A percentile compares a stretch with the other conserved stretches of the same genome.
These are phyloP conservation scores for Magnaporthiopsis incrustans DNA, from an alignment of 2,329 filamentous ascomycete species.

Conservation along the genomic window DNA sequence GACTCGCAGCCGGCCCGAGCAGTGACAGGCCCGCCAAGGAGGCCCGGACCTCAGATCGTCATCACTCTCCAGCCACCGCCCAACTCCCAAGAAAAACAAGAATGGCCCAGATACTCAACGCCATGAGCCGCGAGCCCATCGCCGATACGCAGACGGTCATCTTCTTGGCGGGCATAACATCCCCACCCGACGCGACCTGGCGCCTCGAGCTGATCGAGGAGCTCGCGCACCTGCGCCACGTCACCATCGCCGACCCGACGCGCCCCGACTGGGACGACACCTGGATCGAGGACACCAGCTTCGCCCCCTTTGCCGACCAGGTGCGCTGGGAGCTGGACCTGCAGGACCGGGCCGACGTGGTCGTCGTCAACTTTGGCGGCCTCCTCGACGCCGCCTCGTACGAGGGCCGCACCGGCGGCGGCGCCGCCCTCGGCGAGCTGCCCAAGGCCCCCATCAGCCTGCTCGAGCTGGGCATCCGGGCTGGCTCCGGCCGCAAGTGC, in stretches of 20 bases:
- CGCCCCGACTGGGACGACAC: constrained; percentile 47
- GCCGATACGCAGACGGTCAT: constrained; percentile 22
- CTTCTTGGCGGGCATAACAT: constrained; percentile 54
- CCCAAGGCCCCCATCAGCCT: constrained; percentile 20
- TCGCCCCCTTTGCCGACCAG: constrained; percentile 42
- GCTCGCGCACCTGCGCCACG: constrained; percentile 30
- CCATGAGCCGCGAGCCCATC: not conserved
- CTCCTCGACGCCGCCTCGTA: not conserved
- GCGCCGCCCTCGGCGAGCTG: not conserved
- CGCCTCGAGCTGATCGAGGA: constrained; percentile 33
- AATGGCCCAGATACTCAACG: not conserved
- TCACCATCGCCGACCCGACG: constrained; percentile 51
- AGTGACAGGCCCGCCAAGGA: no score
- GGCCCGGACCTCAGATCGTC: no score
- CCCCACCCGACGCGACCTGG: constrained; percentile 33
- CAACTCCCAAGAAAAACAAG: no score
- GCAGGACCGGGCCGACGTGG: constrained; percentile 42
- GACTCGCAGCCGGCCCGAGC: no score
- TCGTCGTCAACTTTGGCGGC: constrained; percentile 48
- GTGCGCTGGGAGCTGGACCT: constrained; percentile 54
- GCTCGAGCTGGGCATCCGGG: constrained; percentile 51
- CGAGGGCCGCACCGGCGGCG: no score
- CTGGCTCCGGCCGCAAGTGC: constrained; percentile 28
- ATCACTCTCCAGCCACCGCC: not conserved
- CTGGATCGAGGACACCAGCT: constrained; percentile 41